Evolutionary conservation across 371 early-diverging fungal genomes (phyloP).

Genomic region (Apophysomyces trapeziformis): DNA sequence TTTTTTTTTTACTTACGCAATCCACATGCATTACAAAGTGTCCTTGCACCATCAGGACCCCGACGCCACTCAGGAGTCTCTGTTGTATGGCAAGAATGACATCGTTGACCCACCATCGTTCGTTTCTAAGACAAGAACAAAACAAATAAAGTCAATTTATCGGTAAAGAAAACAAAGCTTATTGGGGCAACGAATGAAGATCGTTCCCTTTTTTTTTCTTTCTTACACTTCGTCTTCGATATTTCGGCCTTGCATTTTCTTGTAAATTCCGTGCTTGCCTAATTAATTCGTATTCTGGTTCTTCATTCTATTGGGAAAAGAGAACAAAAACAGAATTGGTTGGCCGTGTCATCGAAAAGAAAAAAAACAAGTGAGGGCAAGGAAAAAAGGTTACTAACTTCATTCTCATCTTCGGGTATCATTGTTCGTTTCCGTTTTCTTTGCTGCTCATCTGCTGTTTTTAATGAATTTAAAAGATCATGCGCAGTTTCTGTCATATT

Average conservation of each 20-base stretch:
- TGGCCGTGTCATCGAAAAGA: background rate
- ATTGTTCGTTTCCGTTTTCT: conserved; percentile 5
- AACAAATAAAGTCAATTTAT: too few species aligned
- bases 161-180: too few species aligned
- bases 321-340: background rate
- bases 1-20: conserved; percentile 45
- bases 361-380: background rate
- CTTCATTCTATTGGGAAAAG: background rate
- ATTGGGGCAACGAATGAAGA: too few species aligned
- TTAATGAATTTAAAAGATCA: conserved; percentile 15
- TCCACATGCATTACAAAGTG: conserved; percentile 75
- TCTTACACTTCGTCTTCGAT: conserved; percentile 42
- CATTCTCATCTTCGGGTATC: conserved; percentile 4
- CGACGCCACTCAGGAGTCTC: conserved; percentile 76
- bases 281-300: conserved; percentile 41
- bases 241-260: conserved; percentile 33
- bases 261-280: conserved; percentile 41
- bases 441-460: background rate
- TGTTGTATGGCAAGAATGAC: conserved; percentile 64
- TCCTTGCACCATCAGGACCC: conserved; percentile 71
- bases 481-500: conserved; percentile 14
- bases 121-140: conserved; percentile 12
- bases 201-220: background rate
- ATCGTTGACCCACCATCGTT: conserved; percentile 42
- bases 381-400: background rate